Evolutionary conservation across 768 basidiomycete species (phyloP), one percentile per base, ranked within the genome.

Genomic region (Auricularia auricula-judae): DNA sequence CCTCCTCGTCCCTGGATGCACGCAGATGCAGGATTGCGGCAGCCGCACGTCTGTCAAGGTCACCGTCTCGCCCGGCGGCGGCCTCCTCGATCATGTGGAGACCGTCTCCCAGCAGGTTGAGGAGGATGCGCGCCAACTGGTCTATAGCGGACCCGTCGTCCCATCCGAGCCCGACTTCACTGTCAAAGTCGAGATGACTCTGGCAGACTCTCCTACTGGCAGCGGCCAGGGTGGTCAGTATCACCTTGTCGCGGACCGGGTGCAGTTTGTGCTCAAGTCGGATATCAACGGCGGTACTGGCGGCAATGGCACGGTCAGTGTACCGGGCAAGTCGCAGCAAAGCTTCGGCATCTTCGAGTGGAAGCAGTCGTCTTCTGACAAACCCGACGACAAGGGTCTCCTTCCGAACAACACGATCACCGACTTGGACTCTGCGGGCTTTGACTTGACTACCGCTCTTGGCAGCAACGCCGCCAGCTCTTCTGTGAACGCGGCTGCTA

Each of bases 331-430:
- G n/a, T 72, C 75, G 12, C 77, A 78, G 43, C 77, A 72, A 23
- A 85, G 86, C 2, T 94, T 91, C 71, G 96, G 96, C 12, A 86
- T 97, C 69, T 87, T 91, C 67, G 96, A 98, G 73, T 98, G 90
- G 90, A 85, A 88, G 29, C 75, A 88, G 36, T 75, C 75, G 63
- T 72, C 70, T 21, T 63, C 76, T 1, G 65, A 73, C 2, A 73
- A 76, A 39, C 74, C 80, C 29, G 86, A 91, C 70, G 87, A 86
- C 5, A 85, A 85, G 3, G 76, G 81, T 11, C 72, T 76, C 2
- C 76, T 95, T 53, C 77, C 86, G 1, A 93, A 93, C 71, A 73
- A 82, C 2, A 84, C 86, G 11, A 77, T 89, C 72, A 94, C 94
- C 2, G 64, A 80, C 2, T 74, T 88, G 12, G 91, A 94, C 70